Conservation (phyloP, 2,329 filamentous ascomycete genomes). For the Cercospora sp. region DNA sequence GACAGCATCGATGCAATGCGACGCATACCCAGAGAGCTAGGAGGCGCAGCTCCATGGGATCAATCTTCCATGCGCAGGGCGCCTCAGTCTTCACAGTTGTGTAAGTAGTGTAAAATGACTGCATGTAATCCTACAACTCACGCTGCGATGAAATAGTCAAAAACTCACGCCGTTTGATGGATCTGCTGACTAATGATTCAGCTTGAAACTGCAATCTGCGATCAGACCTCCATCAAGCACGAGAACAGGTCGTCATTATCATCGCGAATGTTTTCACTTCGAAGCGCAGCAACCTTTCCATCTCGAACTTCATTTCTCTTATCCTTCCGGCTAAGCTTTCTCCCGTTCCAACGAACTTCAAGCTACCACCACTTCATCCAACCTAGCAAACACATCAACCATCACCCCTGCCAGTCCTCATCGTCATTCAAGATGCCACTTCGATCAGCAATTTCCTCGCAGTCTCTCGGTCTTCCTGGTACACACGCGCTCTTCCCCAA, state of each 20-base stretch:
- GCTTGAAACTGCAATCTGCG: not conserved
- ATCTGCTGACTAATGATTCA: not conserved
- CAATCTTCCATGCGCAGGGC: not conserved
- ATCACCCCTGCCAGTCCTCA: not conserved
- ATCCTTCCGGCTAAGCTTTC: not conserved
- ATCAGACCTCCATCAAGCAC: not conserved
- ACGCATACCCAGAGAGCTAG: not conserved
- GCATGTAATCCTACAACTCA: not conserved
- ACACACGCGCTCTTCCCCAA: conserved; percentile 69
- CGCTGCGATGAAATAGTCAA: not conserved
- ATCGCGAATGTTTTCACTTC: not conserved
- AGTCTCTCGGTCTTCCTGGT: conserved; percentile 72
- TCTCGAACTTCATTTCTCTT: too few species aligned
- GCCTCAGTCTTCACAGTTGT: not conserved
- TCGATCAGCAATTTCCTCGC: conserved; percentile 68
- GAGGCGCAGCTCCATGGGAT: not conserved
- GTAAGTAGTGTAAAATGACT: conserved; percentile 9
- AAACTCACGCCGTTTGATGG: not conserved
- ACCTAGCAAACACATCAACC: not conserved
- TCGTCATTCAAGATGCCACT: conserved; percentile 45
- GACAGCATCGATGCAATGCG: not conserved
- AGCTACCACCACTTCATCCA: not conserved
- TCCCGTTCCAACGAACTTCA: not conserved
- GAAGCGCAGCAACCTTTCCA: not conserved
- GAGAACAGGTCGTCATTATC: not conserved